Evolutionary conservation across 2,329 filamentous ascomycete genomes (phyloP), one percentile per base, ranked within the genome.

Genomic region (Aspergillus spinulosporus): DNA sequence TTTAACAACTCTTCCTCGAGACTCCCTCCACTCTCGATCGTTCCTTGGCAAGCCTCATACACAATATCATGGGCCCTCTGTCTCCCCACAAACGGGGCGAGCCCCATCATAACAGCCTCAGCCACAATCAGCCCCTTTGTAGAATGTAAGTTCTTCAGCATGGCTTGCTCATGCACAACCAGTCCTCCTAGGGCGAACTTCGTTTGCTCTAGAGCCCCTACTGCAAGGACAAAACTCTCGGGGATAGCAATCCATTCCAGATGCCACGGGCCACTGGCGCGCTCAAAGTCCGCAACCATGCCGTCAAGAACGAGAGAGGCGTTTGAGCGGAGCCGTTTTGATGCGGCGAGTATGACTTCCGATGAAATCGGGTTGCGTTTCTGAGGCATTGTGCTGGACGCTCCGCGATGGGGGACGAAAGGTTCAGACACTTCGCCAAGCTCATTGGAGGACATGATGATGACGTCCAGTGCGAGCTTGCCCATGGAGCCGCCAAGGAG

Each of bases 61-160:
- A 84, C 81, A 37, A 82, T 71, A 61, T 84, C 81, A 65, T 84
- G 82, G 2, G 81, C 81, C 14, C 76, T 72, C 57, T 81, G 79
- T 11, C 82, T 72, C 6, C 82, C 82, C 40, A 82, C 69, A 66
- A 78, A 70, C 12, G 76, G 74, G n/a, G 81, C 82, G 49, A 84
- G 71, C 1, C 75, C 78, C 82, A 84, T 84, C 82, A 84, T 84
- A n/a, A 84, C 80, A 2, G 82, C 81, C 68, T 84, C 82, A 0
- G 76, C 81, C 9, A 84, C 82, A 60, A 84, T 84, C 15, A 84
- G 66, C 0, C 82, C 82, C 42, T 71, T 71, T 0, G 80, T 82
- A 0, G 77, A 81, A 45, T 76, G 72, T 1, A 84, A 70, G 58
- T 84, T 85, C 0, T 68, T 64, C 52, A 76, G 62, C 81, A 84